Evolutionary conservation across 148 eudicot genomes (phyloP).

Genomic region (Fagopyrum esculentum): DNA sequence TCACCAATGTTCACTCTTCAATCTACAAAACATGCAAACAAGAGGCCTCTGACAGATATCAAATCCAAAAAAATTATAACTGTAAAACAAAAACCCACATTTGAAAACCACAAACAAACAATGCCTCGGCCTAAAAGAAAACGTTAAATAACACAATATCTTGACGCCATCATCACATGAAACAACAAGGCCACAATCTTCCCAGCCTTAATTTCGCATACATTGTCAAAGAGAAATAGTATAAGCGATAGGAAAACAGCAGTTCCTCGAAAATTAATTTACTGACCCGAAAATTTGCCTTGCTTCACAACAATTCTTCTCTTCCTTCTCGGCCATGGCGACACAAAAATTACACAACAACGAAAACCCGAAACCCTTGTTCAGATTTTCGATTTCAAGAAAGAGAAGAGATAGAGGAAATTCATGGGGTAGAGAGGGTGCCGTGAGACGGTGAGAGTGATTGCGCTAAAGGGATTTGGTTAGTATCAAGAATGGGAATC

Average conservation of each 20-base stretch:
- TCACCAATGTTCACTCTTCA: background rate
- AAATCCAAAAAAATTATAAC: background rate
- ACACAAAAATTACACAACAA: background rate
- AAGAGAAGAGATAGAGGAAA: background rate
- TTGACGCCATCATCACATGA: background rate
- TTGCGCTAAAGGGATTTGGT: conserved; percentile 16
- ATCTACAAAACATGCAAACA: background rate
- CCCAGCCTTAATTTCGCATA: conserved; percentile 1
- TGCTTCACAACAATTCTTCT: background rate
- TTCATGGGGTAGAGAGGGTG: conserved; percentile 6
- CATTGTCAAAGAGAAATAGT: background rate
- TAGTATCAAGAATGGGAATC: conserved; percentile 12
- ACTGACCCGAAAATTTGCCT: conserved; percentile 9
- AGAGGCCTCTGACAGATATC: background rate
- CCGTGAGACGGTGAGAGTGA: background rate
- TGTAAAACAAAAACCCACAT: conserved; percentile 6
- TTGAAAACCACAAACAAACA: background rate
- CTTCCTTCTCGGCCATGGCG: conserved; percentile 1
- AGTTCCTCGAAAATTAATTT: background rate
- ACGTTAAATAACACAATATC: background rate
- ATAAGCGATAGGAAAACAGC: background rate
- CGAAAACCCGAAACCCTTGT: background rate
- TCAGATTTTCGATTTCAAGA: background rate
- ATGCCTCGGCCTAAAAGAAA: background rate
- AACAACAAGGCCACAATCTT: background rate